Evolutionary conservation across 345 rosid genomes (phyloP), one percentile per base, ranked within the genome.

Genomic region (Gossypium herbaceum): DNA sequence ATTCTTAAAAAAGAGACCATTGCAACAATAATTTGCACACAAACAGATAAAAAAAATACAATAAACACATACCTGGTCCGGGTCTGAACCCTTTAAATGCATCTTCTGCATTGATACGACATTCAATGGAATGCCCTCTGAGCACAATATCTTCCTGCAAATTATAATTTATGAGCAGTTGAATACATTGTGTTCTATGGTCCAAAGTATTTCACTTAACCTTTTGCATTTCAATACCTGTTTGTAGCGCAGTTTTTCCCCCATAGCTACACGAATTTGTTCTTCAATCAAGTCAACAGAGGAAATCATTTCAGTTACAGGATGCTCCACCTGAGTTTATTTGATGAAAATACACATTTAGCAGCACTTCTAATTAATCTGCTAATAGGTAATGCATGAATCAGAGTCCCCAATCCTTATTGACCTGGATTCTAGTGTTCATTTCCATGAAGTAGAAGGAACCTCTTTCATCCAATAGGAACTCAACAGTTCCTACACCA

Each of bases 361-460:
- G 63, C 24, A 79, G 12, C 41, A 50, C 43, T 61, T 5, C 44
- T 70, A 45, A 72, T 54, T 19, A 75, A 47, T 39, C 73, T n/a
- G 12, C 50, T 29, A 12, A 76, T 45, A 12, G 51, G 44, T 19
- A 73, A 73, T 25, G 43, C 63, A 61, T 47, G 12, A 15, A 73
- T 50, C 52, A 58, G 41, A 72, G 24, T 69, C 27, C 25, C n/a
- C 13, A 74, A 51, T 62, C 39, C 10, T 54, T 27, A 70, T 63
- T 73, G 24, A 92, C 98, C 97, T 94, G 98, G 79, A 94, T 92
- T 81, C 98, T 87, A 73, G 98, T 92, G 81, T 92, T 94, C 98
- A 94, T 94, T 90, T 94, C 98, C 98, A 94, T 94, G 86, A 94
- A 94, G 85, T 90, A 94, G 85, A 94, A 94, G 72, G 90, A 87